Evolutionary conservation across 2,329 filamentous ascomycete species (phyloP).

Genomic region (Sporothrix schenckii): DNA sequence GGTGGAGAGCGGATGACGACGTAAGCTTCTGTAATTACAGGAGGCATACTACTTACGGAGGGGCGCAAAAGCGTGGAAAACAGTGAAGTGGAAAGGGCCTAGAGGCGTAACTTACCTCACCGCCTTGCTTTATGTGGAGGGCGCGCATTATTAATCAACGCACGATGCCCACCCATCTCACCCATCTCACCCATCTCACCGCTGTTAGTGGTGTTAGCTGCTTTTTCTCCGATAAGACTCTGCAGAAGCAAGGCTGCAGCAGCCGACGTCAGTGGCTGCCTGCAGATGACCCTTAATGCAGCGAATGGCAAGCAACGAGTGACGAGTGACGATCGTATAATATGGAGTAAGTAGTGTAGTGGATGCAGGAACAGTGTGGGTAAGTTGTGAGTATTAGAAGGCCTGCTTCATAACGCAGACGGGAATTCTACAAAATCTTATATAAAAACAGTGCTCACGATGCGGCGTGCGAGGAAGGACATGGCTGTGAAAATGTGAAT

Average conservation of each 20-base stretch:
- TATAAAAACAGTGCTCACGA: not conserved
- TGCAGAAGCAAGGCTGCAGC: conserved; percentile 14
- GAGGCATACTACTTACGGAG: not conserved
- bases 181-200: not conserved
- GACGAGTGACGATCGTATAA: not conserved
- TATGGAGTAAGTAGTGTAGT: not conserved
- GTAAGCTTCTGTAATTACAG: too few relatives aligned
- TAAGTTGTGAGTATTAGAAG: not conserved
- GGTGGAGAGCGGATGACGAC: not conserved
- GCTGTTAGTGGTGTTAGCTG: conserved; percentile 6
- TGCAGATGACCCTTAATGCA: not conserved
- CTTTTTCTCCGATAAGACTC: not conserved
- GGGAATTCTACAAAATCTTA: not conserved
- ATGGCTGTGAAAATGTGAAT: not conserved
- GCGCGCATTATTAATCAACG: conserved; percentile 7
- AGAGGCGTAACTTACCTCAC: conserved; percentile 17
- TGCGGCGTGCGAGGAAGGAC: not conserved
- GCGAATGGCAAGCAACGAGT: not conserved
- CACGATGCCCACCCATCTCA: not conserved
- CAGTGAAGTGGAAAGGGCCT: not conserved
- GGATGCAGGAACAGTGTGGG: not conserved
- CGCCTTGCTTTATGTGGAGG: conserved; percentile 8
- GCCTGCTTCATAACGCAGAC: not conserved
- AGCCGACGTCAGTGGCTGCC: not conserved
- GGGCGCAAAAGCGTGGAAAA: conserved; percentile 3